Base-by-base conservation (phyloP, 2,329 filamentous ascomycete genomes). In the Chaetothyriales sp. region DNA sequence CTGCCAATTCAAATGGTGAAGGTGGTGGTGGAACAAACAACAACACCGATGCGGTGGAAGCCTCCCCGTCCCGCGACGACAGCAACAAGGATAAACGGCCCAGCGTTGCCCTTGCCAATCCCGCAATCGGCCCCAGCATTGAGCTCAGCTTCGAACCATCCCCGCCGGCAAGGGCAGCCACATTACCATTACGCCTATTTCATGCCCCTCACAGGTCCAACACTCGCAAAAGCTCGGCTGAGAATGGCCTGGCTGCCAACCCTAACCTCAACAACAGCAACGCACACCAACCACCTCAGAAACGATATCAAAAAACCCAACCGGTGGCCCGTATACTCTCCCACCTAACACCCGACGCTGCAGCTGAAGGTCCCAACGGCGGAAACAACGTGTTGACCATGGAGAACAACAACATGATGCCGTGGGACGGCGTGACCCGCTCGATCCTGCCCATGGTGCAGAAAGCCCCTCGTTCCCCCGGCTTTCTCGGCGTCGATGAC, bases 381-480 rank as follows among this genome's bases (percentile, higher is more conserved):
- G 53, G 52, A 43, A 51, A 59, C 43, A 49, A 53, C 18, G 55
- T 61, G 22, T 49, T 54, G 43, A 26, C 59, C 3, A 49, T 58
- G 32, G 59, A 54, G 39, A 48, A 52, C 43, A 54, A 60, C 18
- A 55, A 50, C 20, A 59, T 55, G 39, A 46, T 55, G 47, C 55
- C 54, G 2, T 60, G 57, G 56, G 56, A 60, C 44, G 42, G 56
- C 18, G 19, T 45, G 19, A 54, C 36, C 19, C 46, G 51, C 22
- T 56, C 51, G 22, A 43, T 59, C 12, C 20, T 55, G 20, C 56
- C 55, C 18, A 61, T 61, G 59, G 57, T 52, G 2, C 49, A 52
- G 42, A 53, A 53, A 19, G 26, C 44, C 5, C 58, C 58, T 5
- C 54, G 59, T 6, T 50, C 57, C 9, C 59, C 59, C 2, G 57